Evolutionary conservation across 2,329 filamentous ascomycete genomes (phyloP).

Genomic region (Calonectria multiphialidica): DNA sequence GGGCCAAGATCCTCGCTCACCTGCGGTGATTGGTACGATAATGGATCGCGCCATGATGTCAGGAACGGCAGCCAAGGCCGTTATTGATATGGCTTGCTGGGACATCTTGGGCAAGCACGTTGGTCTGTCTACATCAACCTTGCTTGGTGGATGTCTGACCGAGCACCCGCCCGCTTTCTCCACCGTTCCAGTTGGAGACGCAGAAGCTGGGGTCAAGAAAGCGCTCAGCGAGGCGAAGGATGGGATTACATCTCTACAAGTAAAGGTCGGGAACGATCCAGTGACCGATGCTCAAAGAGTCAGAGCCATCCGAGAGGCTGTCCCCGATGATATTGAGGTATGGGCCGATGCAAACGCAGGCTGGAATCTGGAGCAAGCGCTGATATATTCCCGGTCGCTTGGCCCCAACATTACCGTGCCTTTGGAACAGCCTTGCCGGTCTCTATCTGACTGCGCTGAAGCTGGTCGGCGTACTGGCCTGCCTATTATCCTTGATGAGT

Average conservation of each 20-base stretch:
- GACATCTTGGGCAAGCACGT: background rate
- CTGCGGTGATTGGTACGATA: background rate
- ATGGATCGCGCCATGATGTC: background rate
- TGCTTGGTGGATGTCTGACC: background rate
- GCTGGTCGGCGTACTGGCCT: background rate
- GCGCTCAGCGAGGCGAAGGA: background rate
- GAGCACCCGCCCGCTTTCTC: background rate
- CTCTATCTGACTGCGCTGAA: background rate
- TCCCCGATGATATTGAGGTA: background rate
- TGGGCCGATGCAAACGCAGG: background rate
- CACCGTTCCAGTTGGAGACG: background rate
- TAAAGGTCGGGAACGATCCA: background rate
- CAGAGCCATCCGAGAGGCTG: background rate
- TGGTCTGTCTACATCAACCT: background rate
- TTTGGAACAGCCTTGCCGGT: background rate
- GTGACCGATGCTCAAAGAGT: background rate
- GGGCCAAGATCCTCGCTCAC: background rate
- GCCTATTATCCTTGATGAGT: background rate
- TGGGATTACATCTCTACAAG: background rate
- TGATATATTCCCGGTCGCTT: background rate
- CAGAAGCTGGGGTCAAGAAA: background rate
- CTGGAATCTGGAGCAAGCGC: background rate
- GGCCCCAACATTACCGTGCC: background rate
- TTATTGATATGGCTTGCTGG: background rate
- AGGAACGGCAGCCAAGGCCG: background rate